Conservation (phyloP, 1,284 basidiomycete species). For the Neotropicomus parvogracilis region DNA sequence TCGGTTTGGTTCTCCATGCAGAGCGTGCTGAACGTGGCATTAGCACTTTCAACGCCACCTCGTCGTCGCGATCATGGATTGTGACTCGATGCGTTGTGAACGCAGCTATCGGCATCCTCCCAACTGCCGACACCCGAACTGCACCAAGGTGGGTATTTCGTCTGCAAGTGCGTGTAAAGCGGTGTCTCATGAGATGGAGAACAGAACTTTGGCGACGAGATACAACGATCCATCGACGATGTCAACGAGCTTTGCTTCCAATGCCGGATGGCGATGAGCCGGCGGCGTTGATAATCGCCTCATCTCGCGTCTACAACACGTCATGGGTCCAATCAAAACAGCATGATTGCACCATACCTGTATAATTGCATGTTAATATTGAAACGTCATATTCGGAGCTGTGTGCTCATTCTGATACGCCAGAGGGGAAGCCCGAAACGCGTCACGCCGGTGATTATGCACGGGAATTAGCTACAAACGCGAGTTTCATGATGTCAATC, state of each 20-base stretch:
- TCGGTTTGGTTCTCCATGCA: conserved; percentile 6
- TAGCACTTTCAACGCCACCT: conserved; percentile 73
- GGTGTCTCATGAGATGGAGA: conserved; percentile 13
- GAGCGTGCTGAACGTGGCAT: conserved; percentile 4
- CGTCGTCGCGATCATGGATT: conserved; percentile 66
- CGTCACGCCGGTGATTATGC: background rate
- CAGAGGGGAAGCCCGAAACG: background rate
- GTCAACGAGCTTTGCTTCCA: conserved; percentile 56
- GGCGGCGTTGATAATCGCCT: conserved; percentile 22
- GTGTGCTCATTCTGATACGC: conserved; percentile 7
- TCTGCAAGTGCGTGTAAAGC: conserved; percentile 8
- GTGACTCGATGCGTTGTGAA: conserved; percentile 57
- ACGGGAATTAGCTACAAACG: background rate
- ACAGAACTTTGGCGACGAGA: conserved; percentile 52
- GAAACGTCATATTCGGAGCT: conserved; percentile 6
- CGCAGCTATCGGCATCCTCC: conserved; percentile 58
- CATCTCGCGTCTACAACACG: conserved; percentile 3
- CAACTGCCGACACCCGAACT: conserved; percentile 48
- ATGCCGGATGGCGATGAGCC: conserved; percentile 46
- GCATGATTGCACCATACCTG: conserved; percentile 29
- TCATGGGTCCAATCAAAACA: conserved; percentile 10
- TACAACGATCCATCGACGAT: conserved; percentile 52
- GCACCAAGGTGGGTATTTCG: conserved; percentile 47
- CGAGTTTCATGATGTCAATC: conserved; percentile 1
- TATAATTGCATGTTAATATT: conserved; percentile 27